These are phyloP conservation scores for Coemansia sp. DNA, from an alignment of 192 early-diverging fungal species.

Conservation along the genomic window DNA sequence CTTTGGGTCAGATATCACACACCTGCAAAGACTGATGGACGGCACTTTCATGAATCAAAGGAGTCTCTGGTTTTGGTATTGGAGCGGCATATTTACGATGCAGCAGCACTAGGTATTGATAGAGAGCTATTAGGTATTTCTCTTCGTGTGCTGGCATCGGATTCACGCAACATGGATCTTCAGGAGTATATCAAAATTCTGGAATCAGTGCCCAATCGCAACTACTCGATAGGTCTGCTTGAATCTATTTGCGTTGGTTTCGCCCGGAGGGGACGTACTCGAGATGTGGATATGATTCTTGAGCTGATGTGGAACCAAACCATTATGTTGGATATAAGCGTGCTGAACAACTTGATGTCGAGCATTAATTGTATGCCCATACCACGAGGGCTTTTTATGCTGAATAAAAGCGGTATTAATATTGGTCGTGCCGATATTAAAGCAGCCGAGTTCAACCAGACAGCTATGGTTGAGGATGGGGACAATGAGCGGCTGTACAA, in stretches of 20 bases:
- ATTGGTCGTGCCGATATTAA: background rate
- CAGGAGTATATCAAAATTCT: slow-evolving; percentile 17
- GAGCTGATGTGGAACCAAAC: slow-evolving; percentile 9
- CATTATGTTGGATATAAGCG: background rate
- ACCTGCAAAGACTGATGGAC: background rate
- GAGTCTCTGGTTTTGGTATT: slow-evolving; percentile 11
- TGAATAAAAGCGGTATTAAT: background rate
- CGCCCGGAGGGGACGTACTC: slow-evolving; percentile 7
- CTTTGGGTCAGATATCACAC: slow-evolving; percentile 12
- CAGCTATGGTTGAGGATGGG: background rate
- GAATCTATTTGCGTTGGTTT: slow-evolving; percentile 34
- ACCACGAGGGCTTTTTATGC: background rate
- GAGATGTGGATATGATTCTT: slow-evolving; percentile 19
- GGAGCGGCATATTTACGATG: slow-evolving; percentile 10
- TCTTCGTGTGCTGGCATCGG: slow-evolving; percentile 22
- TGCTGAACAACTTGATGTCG: slow-evolving; percentile 16
- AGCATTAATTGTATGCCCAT: slow-evolving; percentile 2
- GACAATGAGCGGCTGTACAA: background rate
- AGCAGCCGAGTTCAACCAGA: background rate
- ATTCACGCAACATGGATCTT: background rate
- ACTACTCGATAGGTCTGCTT: background rate
- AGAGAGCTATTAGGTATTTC: slow-evolving; percentile 4
- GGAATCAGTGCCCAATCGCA: background rate
- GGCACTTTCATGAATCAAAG: background rate
- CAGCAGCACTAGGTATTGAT: slow-evolving; percentile 7